phyloP scores from a whole-genome alignment of 192 early-diverging fungal genomes.

The Backusella australiensis region DNA sequence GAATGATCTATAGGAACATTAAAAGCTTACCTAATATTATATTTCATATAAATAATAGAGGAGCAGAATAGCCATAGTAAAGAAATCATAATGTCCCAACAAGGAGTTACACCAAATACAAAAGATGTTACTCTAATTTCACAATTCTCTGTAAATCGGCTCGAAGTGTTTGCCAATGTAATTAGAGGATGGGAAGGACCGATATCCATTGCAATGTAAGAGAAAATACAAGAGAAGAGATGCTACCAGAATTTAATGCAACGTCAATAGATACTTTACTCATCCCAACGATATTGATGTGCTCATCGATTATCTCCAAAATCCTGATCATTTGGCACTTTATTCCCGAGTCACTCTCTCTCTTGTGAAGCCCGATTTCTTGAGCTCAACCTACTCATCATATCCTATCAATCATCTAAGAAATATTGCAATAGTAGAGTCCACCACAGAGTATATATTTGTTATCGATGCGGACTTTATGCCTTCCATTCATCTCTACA shows the following conservation, averaged over 20 bases:
- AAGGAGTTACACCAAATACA: not conserved
- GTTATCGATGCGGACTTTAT: conserved; percentile 59
- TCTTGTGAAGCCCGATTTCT: conserved; percentile 46
- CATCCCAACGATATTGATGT: conserved; percentile 37
- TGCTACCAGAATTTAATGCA: not conserved
- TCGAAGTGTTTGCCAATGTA: conserved; percentile 42
- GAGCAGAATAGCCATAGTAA: not conserved
- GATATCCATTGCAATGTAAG: conserved; percentile 44
- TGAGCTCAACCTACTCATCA: conserved; percentile 22
- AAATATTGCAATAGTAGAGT: conserved; percentile 42
- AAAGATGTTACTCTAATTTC: conserved; percentile 43
- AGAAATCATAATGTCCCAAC: not conserved
- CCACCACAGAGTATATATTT: conserved; percentile 44
- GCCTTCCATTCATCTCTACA: conserved; percentile 40
- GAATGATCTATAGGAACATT: not conserved
- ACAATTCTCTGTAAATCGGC: conserved; percentile 53
- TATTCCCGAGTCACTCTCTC: conserved; percentile 29
- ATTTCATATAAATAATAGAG: not conserved
- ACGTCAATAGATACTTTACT: conserved; percentile 40
- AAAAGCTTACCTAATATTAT: not conserved
- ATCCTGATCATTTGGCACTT: conserved; percentile 18
- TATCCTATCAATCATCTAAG: conserved; percentile 56
- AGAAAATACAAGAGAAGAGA: not conserved
- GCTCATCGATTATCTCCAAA: conserved; percentile 39
- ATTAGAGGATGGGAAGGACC: conserved; percentile 45